Evolutionary conservation across 371 early-diverging fungal species (phyloP), one percentile per base, ranked within the genome.

Genomic region (Rhizopus stolonifer): DNA sequence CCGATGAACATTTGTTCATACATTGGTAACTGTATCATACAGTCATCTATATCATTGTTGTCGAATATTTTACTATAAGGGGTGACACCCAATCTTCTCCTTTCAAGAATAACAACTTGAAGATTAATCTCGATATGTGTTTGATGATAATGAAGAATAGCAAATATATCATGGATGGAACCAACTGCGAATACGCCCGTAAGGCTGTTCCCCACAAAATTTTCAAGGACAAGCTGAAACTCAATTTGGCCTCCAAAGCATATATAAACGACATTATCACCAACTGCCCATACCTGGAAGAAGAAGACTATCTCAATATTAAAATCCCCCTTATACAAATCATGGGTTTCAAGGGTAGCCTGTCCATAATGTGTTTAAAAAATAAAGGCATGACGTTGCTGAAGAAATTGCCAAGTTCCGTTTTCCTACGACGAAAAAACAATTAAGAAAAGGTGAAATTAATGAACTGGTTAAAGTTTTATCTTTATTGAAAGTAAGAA

Each of bases 361-460:
- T 49, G 11, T 38, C 36, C 14, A 25, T 49, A 1, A 2, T 49
- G 7, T 1, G 8, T 1, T 10, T 49, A 24, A 38, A 49, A 38
- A 24, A 49, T 24, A 49, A 49, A n/a, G 39, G 49, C 25, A 7
- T 49, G 15, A 19, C 11, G 4, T 15, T 25, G 39, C 25, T 24
- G 49, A 49, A 25, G 49, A 49, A 24, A 1, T 49, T n/a, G 13
- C 23, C 23, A 49, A 38, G 15, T 38, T 39, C 26, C 17, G 9
- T 3, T 49, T 49, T 18, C 49, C 49, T 2, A 38, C 49, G 4
- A 38, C 8, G 38, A 49, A 49, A 49, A 49, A 19, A 23, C 31
- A 24, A 4, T 38, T 18, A 49, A 32, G n/a, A 25, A 2, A 36
- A 49, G 14, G 25, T 22, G 14, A 17, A 15, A 23, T 38, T 4